Evolutionary conservation across 2,329 filamentous ascomycete species (phyloP), one percentile per base, ranked within the genome.

Genomic region (Camillea tinctor): DNA sequence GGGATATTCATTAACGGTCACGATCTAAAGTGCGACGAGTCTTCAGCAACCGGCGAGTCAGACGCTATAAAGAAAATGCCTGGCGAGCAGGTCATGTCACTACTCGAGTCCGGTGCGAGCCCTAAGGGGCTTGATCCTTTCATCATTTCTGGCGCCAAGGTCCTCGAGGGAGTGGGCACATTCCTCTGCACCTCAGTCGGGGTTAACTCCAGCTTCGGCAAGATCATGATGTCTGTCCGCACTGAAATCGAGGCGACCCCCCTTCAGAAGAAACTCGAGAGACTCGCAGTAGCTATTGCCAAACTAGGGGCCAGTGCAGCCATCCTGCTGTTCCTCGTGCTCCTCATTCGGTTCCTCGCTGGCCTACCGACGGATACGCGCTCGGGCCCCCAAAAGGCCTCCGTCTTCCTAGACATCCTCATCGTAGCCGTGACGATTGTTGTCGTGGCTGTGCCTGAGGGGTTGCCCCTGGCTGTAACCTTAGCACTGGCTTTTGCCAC

Each of bases 321-420:
- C 57, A 76, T 91, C 17, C 75, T 93, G 9, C 80, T 94, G n/a
- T 94, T 94, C 70, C 78, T 92, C 54, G 89, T 93, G 6, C 79
- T 93, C 7, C 86, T 93, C 68, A 92, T 93, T 79, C 89, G 91
- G 68, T 94, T 93, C 71, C 74, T 90, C 21, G 89, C 84, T 26
- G 75, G 81, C 19, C 79, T 93, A 6, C 81, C 83, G 2, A 69
- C 75, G 21, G 86, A 84, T 65, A 55, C 68, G 22, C 73, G 66
- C 0, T 74, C 76, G 0, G 77, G 85, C 1, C 77, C 82, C 1
- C 72, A 83, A 40, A 89, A 89, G 70, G 87, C 84, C 55, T 83
- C 88, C 55, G 84, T 77, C 55, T 88, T 88, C 70, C 74, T 88
- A 63, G 79, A 82, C 24, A 87, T 88, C 52, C 79, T 88, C 52